Base-by-base conservation (phyloP, 179 eudicot species). In the Patellifolia procumbens region DNA sequence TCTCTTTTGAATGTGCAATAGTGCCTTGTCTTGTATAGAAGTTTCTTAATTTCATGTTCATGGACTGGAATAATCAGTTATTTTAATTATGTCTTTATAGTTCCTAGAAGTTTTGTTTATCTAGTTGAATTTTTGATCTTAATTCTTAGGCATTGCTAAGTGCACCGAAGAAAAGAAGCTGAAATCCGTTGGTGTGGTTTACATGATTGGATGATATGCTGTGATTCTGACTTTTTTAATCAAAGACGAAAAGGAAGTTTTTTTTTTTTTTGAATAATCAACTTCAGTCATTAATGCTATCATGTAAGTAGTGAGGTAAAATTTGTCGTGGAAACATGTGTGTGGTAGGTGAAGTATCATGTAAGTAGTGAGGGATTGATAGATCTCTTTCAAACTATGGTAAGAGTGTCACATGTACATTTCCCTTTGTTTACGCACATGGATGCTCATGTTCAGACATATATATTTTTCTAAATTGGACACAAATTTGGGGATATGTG, bases 21-120 rank as follows among this genome's bases (percentile, higher is more conserved):
- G 3, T 73, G 55, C 11, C 37, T 16, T 70, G 63, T n/a, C 48
- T 71, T 71, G 60, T 64, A 35, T 42, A 22, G 24, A 49, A 16
- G 53, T 37, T 56, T 73, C 62, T 56, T 48, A 1, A 13, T 29
- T 52, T 61, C 37, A 51, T 75, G 58, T 65, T 43, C 56, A 61
- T 20, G 43, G 43, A 31, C 42, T 29, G 37, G 66, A 63, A 19
- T 63, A 32, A 24, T 17, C 68, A 17, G n/a, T 34, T 15, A 20
- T 20, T 10, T 74, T 19, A 28, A 5, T 74, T 61, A 7, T 32
- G 29, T 15, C 19, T 15, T 42, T 8, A 42, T 64, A 28, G 63
- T 70, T 26, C 49, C 53, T 63, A 22, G 70, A 5, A 3, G 39
- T 11, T 39, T 64, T 64, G 45, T 22, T 64, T 59, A 1, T n/a